These are phyloP conservation scores for Phytopythium aichiense DNA, from an alignment of 352 stramenopile species.

Conservation along the genomic window DNA sequence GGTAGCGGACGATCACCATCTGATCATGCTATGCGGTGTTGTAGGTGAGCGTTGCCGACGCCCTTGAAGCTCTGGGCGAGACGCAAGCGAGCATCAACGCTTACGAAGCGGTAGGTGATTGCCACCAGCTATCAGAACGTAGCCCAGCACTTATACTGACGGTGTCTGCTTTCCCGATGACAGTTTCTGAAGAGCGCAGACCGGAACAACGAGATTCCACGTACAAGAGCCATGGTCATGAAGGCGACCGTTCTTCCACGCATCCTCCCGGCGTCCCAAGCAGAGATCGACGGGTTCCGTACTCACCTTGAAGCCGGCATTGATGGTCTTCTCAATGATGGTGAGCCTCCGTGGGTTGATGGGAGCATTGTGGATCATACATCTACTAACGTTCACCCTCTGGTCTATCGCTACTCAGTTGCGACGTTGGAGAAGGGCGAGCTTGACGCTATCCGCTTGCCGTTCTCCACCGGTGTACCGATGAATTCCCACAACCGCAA, in stretches of 20 bases:
- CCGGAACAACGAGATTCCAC: conserved; percentile 16
- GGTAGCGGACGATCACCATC: background rate
- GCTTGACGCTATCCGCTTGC: conserved; percentile 48
- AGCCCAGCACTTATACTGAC: background rate
- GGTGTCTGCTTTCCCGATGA: background rate
- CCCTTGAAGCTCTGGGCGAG: conserved; percentile 56
- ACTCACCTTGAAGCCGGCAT: conserved; percentile 40
- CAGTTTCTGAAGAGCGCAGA: conserved; percentile 27
- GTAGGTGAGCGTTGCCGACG: conserved; percentile 51
- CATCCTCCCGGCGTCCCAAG: conserved; percentile 48
- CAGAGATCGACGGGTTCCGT: conserved; percentile 43
- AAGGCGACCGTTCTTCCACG: conserved; percentile 58
- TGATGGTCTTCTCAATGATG: conserved; percentile 22
- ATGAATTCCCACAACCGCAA: conserved; percentile 67
- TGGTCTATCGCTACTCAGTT: conserved; percentile 12
- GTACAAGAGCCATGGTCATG: conserved; percentile 50
- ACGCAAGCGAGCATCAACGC: conserved; percentile 44
- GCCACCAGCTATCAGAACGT: background rate
- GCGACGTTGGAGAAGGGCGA: conserved; percentile 26
- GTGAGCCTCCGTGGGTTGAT: conserved; percentile 16
- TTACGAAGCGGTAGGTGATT: conserved; percentile 37
- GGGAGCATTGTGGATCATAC: background rate
- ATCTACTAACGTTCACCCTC: background rate
- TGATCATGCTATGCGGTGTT: conserved; percentile 1
- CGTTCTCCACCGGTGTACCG: conserved; percentile 52